phyloP scores from a whole-genome alignment of 1,284 basidiomycete genomes.

The Vanrija sp. region DNA sequence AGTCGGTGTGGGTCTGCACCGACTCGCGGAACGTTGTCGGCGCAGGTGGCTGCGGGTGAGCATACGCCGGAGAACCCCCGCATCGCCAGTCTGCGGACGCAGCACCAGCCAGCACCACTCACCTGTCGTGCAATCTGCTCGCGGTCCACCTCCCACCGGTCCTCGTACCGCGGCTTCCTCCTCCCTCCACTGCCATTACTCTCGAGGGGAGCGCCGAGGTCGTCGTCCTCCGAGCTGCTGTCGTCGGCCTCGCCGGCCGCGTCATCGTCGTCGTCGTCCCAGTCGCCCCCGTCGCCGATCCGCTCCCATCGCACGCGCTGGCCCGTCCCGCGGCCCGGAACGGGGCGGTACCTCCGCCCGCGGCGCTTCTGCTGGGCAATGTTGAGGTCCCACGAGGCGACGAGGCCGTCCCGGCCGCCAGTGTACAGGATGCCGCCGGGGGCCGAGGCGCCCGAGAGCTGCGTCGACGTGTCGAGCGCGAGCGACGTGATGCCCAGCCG shows the following conservation, averaged over 20 bases:
- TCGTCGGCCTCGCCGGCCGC: slow-evolving; percentile 58
- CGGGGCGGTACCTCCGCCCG: slow-evolving; percentile 44
- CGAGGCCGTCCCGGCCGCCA: slow-evolving; percentile 84
- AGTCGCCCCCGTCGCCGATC: slow-evolving; percentile 50
- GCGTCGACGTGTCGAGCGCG: slow-evolving; percentile 78
- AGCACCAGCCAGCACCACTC: neutral
- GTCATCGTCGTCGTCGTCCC: slow-evolving; percentile 65
- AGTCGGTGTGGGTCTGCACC: slow-evolving; percentile 83
- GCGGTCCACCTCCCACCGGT: slow-evolving; percentile 72
- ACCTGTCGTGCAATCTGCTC: slow-evolving; percentile 27
- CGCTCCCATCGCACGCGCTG: slow-evolving; percentile 36
- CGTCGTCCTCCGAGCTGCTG: neutral
- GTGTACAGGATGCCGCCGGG: slow-evolving; percentile 92
- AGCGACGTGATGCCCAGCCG: slow-evolving; percentile 81
- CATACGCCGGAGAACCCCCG: neutral
- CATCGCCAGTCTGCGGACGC: slow-evolving; percentile 19
- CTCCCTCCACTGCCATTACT: neutral
- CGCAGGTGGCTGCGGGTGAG: slow-evolving; percentile 21
- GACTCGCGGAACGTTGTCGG: slow-evolving; percentile 66
- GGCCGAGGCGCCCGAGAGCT: slow-evolving; percentile 57
- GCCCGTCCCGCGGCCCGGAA: slow-evolving; percentile 23
- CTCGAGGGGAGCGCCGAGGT: neutral
- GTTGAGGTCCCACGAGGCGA: slow-evolving; percentile 86
- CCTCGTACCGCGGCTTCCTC: slow-evolving; percentile 58
- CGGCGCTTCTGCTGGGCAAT: slow-evolving; percentile 58